Percentiles rank a stretch among this genome's conserved stretches.
phyloP scores from a whole-genome alignment of 805 yeast genomes.

The Myxozyma nipponensis region DNA sequence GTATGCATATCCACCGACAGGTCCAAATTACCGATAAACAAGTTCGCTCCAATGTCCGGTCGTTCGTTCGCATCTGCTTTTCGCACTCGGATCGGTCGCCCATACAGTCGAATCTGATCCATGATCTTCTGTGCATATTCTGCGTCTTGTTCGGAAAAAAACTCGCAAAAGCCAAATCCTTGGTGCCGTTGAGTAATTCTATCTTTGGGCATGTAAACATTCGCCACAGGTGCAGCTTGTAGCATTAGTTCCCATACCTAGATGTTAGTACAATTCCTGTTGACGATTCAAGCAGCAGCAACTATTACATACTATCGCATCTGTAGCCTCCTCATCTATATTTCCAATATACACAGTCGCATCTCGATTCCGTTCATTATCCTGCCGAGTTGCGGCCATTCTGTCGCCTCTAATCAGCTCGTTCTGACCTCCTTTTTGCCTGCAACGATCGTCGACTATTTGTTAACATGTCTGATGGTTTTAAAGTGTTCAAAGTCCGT shows the following conservation, averaged over 20 bases:
- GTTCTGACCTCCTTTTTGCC: too few species aligned
- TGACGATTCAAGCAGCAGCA: not conserved
- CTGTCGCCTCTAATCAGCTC: too few species aligned
- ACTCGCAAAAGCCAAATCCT: constrained; percentile 87
- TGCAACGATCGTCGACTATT: too few species aligned
- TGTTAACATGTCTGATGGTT: too few species aligned
- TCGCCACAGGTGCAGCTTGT: constrained; percentile 76
- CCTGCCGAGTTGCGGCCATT: not conserved
- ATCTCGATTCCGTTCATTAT: constrained; percentile 51
- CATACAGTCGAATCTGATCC: constrained; percentile 58
- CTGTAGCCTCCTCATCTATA: constrained; percentile 70
- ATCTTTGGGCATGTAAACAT: constrained; percentile 75
- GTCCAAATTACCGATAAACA: constrained; percentile 67
- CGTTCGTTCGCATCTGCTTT: constrained; percentile 42
- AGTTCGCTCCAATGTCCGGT: constrained; percentile 57
- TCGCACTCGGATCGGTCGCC: constrained; percentile 57
- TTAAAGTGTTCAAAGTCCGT: too few species aligned
- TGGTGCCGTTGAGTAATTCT: constrained; percentile 65
- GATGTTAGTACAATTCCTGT: not conserved
- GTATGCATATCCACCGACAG: constrained; percentile 59
- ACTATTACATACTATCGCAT: constrained; percentile 41
- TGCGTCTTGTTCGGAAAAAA: constrained; percentile 55
- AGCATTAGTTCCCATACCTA: constrained; percentile 71
- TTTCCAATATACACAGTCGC: constrained; percentile 78
- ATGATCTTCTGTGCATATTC: constrained; percentile 63